Base-by-base conservation (phyloP, 2,329 filamentous ascomycete genomes). In the Penicillium decumbens region DNA sequence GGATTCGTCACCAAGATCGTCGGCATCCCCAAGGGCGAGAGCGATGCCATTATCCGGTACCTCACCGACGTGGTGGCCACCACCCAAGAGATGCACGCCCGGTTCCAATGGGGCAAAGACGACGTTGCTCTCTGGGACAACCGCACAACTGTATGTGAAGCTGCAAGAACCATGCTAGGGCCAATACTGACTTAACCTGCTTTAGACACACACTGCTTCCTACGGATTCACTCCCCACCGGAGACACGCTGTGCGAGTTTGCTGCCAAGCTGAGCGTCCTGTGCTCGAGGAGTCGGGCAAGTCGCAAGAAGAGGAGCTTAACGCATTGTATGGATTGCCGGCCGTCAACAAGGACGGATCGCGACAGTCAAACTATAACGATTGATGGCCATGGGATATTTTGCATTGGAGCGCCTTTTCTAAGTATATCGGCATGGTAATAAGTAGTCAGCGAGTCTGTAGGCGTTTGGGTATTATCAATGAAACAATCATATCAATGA, bases 61-160 rank as follows among this genome's bases (percentile, higher is more conserved):
- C 69, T 83, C 29, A 80, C 79, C 29, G 77, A 80, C 58, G 69
- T 82, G 23, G 73, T 82, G 6, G 67, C 76, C 2, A 79, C 78
- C 1, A 81, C 76, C 6, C 84, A 85, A 37, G 87, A 90, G 65
- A 75, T 85, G 51, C 85, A 89, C 59, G 84, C 80, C 5, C 77
- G 85, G 15, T 82, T 85, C 61, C 76, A 79, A 56, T 86, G 84
- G 83, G 74, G 77, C 38, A 77, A 80, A 54, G 77, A 80, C 37
- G 84, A 85, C 49, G 80, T 88, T 1, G 82, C 82, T 0, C 77
- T 87, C 50, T 87, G 84, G 83, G 83, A 87, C 61, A 87, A 86
- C 55, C 72, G 82, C 15, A 70, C 77, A 32, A 76, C 74, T 40
- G 77, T 81, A 62, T 59, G 70, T 64, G 20, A 32, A 9, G 23